Conservation (phyloP, 805 yeast species). For the Pichia nanzhaoensis region DNA sequence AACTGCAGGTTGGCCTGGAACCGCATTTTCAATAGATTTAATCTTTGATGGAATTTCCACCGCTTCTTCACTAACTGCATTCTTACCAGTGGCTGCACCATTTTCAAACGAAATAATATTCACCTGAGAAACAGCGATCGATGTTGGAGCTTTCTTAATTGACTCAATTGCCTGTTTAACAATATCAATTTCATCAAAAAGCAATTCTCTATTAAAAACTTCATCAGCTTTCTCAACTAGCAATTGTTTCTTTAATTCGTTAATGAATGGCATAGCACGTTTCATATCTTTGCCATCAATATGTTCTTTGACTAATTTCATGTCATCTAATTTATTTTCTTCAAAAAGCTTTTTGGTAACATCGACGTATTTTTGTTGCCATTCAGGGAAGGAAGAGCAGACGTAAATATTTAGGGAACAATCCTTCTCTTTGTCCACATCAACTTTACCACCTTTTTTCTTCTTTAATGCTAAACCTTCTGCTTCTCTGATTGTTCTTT, state of each 20-base stretch:
- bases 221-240: slow-evolving; percentile 59
- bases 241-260: slow-evolving; percentile 76
- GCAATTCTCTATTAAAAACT: slow-evolving; percentile 85
- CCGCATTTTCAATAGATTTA: slow-evolving; percentile 73
- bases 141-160: slow-evolving; percentile 59
- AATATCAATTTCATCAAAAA: slow-evolving; percentile 69
- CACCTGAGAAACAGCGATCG: slow-evolving; percentile 47
- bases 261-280: slow-evolving; percentile 96
- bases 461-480: slow-evolving; percentile 80
- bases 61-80: slow-evolving; percentile 61
- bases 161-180: slow-evolving; percentile 50
- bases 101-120: slow-evolving; percentile 56
- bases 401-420: slow-evolving; percentile 66
- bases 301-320: slow-evolving; percentile 52
- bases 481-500: slow-evolving; percentile 85
- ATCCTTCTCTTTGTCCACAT: slow-evolving; percentile 69
- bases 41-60: slow-evolving; percentile 56
- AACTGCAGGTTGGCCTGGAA: slow-evolving; percentile 93
- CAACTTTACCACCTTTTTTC: slow-evolving; percentile 81
- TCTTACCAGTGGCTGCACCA: slow-evolving; percentile 57
- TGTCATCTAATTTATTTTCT: slow-evolving; percentile 55
- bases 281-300: slow-evolving; percentile 83
- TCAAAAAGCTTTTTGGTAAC: slow-evolving; percentile 74
- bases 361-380: slow-evolving; percentile 55
- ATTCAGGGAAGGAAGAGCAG: slow-evolving; percentile 70